A percentile compares a stretch with the other conserved stretches of the same genome.
phyloP scores from a whole-genome alignment of 345 rosid genomes.

The Excoecaria cochinchinensis region DNA sequence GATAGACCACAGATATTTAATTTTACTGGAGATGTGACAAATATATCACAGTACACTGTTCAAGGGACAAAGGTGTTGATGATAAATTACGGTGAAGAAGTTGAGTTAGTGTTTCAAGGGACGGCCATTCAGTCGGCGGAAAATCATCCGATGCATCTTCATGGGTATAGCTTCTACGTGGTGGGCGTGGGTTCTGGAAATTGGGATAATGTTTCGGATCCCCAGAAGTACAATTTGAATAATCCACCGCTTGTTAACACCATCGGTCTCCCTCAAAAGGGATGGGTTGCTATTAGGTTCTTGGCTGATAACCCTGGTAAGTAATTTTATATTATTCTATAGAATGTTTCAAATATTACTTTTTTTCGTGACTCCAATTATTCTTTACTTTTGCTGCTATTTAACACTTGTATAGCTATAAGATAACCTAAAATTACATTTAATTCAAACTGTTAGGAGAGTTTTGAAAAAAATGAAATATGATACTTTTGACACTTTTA shows the following conservation, averaged over 20 bases:
- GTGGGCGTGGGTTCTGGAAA: conserved; percentile 37
- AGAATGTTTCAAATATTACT: background rate
- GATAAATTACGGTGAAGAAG: conserved; percentile 30
- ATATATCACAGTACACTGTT: conserved; percentile 8
- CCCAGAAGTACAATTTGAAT: conserved; percentile 19
- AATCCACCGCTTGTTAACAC: conserved; percentile 40
- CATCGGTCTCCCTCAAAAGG: conserved; percentile 18
- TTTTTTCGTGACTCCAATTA: background rate
- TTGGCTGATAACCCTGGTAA: conserved; percentile 19
- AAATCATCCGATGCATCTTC: conserved; percentile 45
- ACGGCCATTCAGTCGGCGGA: conserved; percentile 28
- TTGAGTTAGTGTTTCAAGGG: conserved; percentile 39
- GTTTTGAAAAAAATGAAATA: too few relatives aligned
- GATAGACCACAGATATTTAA: conserved; percentile 15
- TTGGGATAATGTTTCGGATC: conserved; percentile 19
- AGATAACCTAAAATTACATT: too few relatives aligned
- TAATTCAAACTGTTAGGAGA: too few relatives aligned
- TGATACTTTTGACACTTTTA: too few relatives aligned
- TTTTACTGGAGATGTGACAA: conserved; percentile 34
- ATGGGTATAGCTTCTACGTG: conserved; percentile 42
- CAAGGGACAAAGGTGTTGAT: conserved; percentile 25
- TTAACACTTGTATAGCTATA: too few relatives aligned
- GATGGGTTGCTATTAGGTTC: conserved; percentile 23
- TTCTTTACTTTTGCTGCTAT: too few relatives aligned
- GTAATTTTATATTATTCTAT: background rate